Conservation (phyloP, 129 eudicot species). For the Apium graveolens region DNA sequence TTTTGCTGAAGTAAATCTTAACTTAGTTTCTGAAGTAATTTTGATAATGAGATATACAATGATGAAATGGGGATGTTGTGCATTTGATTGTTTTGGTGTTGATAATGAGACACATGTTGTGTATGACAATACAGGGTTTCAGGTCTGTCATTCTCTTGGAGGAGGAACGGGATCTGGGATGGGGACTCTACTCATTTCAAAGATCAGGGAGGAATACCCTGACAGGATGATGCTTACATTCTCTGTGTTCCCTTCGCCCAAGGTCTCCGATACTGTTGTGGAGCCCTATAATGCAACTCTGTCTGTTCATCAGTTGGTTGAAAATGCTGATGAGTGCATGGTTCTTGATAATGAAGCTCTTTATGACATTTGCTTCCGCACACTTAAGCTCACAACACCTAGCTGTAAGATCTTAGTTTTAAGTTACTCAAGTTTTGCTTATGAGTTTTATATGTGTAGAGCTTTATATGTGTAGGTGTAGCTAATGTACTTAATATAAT, state of each 20-base stretch:
- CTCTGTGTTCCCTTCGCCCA: conserved; percentile 5
- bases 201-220: conserved; percentile 7
- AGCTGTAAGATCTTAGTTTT: background rate
- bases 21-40: background rate
- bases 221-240: conserved; percentile 9
- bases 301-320: conserved; percentile 7
- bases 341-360: conserved; percentile 9
- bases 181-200: conserved; percentile 6
- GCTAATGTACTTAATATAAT: background rate
- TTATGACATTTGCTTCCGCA: conserved; percentile 8
- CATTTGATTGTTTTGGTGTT: background rate
- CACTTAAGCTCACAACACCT: conserved; percentile 6
- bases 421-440: background rate
- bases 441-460: background rate
- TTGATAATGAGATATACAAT: background rate
- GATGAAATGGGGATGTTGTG: background rate
- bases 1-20: background rate
- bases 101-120: background rate
- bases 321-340: conserved; percentile 10
- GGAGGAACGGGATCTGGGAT: conserved; percentile 7
- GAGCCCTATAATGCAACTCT: conserved; percentile 8
- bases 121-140: background rate
- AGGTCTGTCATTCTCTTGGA: conserved; percentile 6
- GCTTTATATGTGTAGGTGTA: background rate
- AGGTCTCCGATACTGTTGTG: conserved; percentile 10